A percentile compares a stretch with the other conserved stretches of the same genome.
These are phyloP conservation scores for Candida tammaniensis DNA, from an alignment of 805 yeast genomes.

Conservation along the genomic window DNA sequence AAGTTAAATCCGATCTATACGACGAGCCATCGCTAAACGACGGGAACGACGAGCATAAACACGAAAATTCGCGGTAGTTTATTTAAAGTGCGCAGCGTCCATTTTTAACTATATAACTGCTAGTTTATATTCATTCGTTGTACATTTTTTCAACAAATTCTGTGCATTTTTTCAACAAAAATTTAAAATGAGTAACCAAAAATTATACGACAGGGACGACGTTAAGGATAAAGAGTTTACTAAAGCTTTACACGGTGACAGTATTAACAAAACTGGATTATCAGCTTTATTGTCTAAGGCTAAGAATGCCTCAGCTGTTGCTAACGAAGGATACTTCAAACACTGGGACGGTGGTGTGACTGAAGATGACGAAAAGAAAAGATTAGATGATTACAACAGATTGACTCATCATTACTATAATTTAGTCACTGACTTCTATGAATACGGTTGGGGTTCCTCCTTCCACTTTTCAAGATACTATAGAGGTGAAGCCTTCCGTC, in stretches of 20 bases:
- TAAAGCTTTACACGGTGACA: constrained; percentile 80
- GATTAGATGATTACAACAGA: constrained; percentile 84
- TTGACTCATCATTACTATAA: constrained; percentile 95
- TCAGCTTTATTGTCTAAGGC: constrained; percentile 76
- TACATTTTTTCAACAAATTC: neutral
- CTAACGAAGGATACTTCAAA: constrained; percentile 86
- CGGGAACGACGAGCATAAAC: constrained; percentile 11
- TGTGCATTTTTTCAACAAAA: constrained; percentile 13
- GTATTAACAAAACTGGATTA: constrained; percentile 66
- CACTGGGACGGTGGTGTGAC: constrained; percentile 95
- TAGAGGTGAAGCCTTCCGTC: constrained; percentile 88
- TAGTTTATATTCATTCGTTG: constrained; percentile 1
- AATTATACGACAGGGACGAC: constrained; percentile 50
- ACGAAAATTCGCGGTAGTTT: constrained; percentile 2
- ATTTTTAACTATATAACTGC: neutral
- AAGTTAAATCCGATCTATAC: constrained; percentile 1
- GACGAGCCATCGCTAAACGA: constrained; percentile 12
- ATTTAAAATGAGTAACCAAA: constrained; percentile 9
- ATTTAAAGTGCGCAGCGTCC: too few species aligned
- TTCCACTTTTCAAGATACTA: constrained; percentile 96
- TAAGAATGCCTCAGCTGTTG: constrained; percentile 71
- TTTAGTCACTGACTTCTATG: constrained; percentile 96
- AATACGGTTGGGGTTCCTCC: constrained; percentile 98
- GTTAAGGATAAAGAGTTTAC: constrained; percentile 71
- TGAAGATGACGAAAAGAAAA: constrained; percentile 62